phyloP scores from a whole-genome alignment of 2,329 filamentous ascomycete genomes.

The Colletotrichum sp. region DNA sequence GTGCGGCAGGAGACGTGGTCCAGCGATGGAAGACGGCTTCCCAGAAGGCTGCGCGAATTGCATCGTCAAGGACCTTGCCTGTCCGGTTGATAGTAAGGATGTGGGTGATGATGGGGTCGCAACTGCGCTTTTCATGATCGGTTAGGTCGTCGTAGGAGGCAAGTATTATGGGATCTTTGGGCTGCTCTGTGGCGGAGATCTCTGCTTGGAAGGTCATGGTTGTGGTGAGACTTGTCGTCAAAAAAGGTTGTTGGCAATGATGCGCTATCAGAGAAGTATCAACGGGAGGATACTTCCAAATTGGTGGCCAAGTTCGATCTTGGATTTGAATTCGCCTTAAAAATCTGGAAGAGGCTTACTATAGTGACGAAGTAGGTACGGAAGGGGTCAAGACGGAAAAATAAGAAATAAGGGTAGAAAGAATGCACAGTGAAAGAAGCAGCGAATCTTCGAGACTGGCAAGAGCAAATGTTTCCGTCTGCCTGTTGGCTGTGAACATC shows the following conservation, averaged over 20 bases:
- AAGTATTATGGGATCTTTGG: neutral
- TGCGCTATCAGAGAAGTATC: neutral
- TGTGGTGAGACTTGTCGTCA: neutral
- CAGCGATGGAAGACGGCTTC: neutral
- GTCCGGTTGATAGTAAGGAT: neutral
- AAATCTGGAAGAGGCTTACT: neutral
- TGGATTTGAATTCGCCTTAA: neutral
- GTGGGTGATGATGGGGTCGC: neutral
- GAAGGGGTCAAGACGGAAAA: neutral
- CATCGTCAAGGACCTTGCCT: neutral
- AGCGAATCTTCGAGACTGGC: neutral
- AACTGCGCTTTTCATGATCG: neutral
- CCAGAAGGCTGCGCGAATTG: neutral
- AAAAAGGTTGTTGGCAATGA: neutral
- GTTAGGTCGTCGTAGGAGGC: neutral
- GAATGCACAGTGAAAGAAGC: neutral
- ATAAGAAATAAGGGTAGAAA: accelerated
- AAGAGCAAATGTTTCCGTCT: neutral
- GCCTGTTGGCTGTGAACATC: neutral
- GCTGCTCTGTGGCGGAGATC: neutral
- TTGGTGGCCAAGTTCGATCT: neutral
- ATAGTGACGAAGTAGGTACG: neutral
- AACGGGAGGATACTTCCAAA: neutral
- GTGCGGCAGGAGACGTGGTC: neutral
- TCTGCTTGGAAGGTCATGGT: neutral